Percentiles rank a stretch among this genome's conserved stretches.
Evolutionary conservation across 75 land plant species (phyloP).

Genomic region (Selaginella tamariscina): DNA sequence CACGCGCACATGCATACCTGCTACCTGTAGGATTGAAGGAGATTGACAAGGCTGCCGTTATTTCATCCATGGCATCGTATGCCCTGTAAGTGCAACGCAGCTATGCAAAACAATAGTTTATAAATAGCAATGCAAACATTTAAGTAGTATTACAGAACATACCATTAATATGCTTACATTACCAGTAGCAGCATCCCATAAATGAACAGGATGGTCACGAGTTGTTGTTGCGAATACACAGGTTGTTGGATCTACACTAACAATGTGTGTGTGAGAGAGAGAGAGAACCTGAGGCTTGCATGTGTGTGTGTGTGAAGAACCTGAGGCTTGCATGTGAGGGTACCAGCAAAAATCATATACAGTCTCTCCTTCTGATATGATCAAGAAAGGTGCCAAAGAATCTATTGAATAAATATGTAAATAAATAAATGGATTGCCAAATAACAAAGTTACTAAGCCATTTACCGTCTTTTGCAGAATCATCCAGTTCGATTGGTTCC

Average conservation of each 20-base stretch:
- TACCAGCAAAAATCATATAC: slow-evolving; percentile 96
- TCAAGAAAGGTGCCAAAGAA: slow-evolving; percentile 48
- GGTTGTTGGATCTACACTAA: slow-evolving; percentile 45
- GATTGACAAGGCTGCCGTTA: slow-evolving; percentile 84
- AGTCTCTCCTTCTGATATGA: slow-evolving; percentile 67
- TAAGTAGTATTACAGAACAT: no score
- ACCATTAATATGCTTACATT: slow-evolving; percentile 45
- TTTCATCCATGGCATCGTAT: slow-evolving; percentile 97
- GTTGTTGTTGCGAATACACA: slow-evolving; percentile 86
- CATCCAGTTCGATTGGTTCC: background rate
- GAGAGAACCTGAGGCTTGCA: no score
- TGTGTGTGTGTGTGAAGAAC: slow-evolving; percentile 20
- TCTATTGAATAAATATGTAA: slow-evolving; percentile 32
- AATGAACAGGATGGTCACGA: slow-evolving; percentile 97
- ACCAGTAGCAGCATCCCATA: slow-evolving; percentile 88
- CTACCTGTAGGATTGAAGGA: slow-evolving; percentile 66
- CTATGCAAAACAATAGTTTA: slow-evolving; percentile 31
- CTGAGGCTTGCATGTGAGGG: slow-evolving; percentile 86
- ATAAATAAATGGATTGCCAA: background rate
- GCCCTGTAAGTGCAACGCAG: slow-evolving; percentile 95
- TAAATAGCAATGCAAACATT: background rate
- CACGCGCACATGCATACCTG: slow-evolving; percentile 30
- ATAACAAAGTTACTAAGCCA: background rate
- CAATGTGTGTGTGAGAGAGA: background rate
- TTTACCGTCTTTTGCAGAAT: background rate